Percentiles rank a stretch among this genome's conserved stretches.
These are phyloP conservation scores for Phyllosticta paracitricarpa DNA, from an alignment of 2,329 filamentous ascomycete genomes.

Conservation along the genomic window DNA sequence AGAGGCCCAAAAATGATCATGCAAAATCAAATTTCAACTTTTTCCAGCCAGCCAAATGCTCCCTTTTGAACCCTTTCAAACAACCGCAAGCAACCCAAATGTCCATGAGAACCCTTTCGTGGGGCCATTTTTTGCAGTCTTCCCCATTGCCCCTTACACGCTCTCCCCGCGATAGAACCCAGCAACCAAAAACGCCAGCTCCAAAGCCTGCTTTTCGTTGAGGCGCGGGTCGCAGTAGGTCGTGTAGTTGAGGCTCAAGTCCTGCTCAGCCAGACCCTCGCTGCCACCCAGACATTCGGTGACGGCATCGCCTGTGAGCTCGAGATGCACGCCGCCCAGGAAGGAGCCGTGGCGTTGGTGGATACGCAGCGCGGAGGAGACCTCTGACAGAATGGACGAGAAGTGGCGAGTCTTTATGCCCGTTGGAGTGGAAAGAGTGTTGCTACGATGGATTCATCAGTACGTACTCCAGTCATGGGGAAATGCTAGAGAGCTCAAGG, in stretches of 20 bases:
- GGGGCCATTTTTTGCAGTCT: too few species aligned
- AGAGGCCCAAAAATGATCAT: background rate
- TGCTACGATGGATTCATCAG: slow-evolving; percentile 24
- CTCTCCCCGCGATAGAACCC: slow-evolving; percentile 58
- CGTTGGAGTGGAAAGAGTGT: slow-evolving; percentile 54
- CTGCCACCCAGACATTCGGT: slow-evolving; percentile 93
- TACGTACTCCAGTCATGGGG: background rate
- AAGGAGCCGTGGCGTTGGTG: slow-evolving; percentile 77
- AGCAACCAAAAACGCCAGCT: slow-evolving; percentile 87
- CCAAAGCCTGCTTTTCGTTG: slow-evolving; percentile 96
- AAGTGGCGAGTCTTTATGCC: slow-evolving; percentile 93
- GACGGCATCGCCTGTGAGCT: slow-evolving; percentile 90
- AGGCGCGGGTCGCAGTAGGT: slow-evolving; percentile 91
- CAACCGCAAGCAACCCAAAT: too few species aligned
- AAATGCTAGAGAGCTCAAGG: background rate
- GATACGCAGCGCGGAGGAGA: slow-evolving; percentile 72
- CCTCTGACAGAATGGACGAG: slow-evolving; percentile 77
- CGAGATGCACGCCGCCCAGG: slow-evolving; percentile 87
- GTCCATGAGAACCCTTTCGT: too few species aligned
- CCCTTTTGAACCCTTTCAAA: too few species aligned
- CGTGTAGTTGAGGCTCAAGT: slow-evolving; percentile 83
- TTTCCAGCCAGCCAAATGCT: too few species aligned
- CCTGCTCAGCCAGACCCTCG: slow-evolving; percentile 76
- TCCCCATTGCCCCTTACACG: background rate
- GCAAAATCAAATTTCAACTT: background rate